These are phyloP conservation scores for Penicillium sp. DNA, from an alignment of 2,329 filamentous ascomycete species.

Conservation along the genomic window DNA sequence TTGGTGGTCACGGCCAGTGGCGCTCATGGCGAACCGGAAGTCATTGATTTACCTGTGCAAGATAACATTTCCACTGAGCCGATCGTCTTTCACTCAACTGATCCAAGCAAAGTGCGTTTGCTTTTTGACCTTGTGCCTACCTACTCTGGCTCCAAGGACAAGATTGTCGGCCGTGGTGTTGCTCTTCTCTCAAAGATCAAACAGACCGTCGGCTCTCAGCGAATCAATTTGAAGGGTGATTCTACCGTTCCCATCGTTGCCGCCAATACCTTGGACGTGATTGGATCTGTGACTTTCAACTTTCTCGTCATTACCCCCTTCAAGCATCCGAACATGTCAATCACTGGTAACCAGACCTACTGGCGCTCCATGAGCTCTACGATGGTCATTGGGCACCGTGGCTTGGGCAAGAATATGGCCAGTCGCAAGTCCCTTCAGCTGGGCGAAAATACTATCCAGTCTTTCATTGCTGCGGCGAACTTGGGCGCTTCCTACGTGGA, in stretches of 20 bases:
- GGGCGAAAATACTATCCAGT: constrained; percentile 91
- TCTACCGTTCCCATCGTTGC: constrained; percentile 86
- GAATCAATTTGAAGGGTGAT: constrained; percentile 89
- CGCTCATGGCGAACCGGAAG: constrained; percentile 76
- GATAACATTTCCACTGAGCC: constrained; percentile 92
- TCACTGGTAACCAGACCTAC: constrained; percentile 86
- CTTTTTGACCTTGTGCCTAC: constrained; percentile 94
- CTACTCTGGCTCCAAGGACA: constrained; percentile 75
- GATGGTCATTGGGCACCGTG: constrained; percentile 69
- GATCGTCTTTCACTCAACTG: constrained; percentile 76
- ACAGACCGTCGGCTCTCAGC: constrained; percentile 71
- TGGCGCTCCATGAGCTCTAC: constrained; percentile 90
- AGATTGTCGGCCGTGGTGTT: constrained; percentile 79
- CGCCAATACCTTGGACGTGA: constrained; percentile 74
- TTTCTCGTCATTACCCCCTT: constrained; percentile 94
- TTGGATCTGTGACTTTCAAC: constrained; percentile 94
- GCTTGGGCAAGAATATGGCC: constrained; percentile 83
- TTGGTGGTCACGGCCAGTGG: constrained; percentile 82
- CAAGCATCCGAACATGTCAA: constrained; percentile 84
- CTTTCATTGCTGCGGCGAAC: constrained; percentile 93
- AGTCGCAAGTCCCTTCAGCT: constrained; percentile 83
- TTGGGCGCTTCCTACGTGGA: constrained; percentile 70
- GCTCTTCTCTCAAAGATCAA: constrained; percentile 82
- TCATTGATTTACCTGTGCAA: constrained; percentile 87
- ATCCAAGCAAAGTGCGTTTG: constrained; percentile 75